Evolutionary conservation across 768 basidiomycete genomes (phyloP).

Genomic region (Rhodosporidiobolus sp.): DNA sequence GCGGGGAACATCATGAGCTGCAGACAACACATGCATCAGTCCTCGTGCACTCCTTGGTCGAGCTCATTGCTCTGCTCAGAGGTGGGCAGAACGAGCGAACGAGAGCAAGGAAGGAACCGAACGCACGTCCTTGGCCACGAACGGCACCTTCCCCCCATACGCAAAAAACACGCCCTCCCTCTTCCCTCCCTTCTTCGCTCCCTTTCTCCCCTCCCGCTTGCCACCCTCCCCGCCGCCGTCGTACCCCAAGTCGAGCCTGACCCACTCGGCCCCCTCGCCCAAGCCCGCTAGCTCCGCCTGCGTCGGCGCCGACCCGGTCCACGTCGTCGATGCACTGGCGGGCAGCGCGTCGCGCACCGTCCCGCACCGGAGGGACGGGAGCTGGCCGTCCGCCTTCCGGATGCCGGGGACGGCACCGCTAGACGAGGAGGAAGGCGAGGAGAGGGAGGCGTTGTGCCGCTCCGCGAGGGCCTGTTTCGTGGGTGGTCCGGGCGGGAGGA

Average conservation of each 20-base stretch:
- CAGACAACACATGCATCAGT: background rate
- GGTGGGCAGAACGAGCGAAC: too few relatives aligned
- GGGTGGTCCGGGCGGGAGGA: slow-evolving; percentile 55
- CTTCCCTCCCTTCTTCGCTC: slow-evolving; percentile 8
- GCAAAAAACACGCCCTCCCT: slow-evolving; percentile 66
- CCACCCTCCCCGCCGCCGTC: too few relatives aligned
- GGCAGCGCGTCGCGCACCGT: slow-evolving; percentile 43
- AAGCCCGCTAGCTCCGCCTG: slow-evolving; percentile 64
- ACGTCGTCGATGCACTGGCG: slow-evolving; percentile 4
- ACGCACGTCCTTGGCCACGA: slow-evolving; percentile 58
- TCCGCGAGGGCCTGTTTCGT: slow-evolving; percentile 46
- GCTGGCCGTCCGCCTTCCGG: background rate
- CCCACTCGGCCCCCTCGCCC: slow-evolving; percentile 43
- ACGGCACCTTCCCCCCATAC: slow-evolving; percentile 74
- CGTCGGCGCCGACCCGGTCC: slow-evolving; percentile 54
- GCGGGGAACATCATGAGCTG: slow-evolving; percentile 35
- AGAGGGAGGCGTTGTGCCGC: too few relatives aligned
- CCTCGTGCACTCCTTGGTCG: background rate
- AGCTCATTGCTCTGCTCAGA: background rate
- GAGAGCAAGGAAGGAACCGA: background rate
- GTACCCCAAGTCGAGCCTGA: slow-evolving; percentile 58
- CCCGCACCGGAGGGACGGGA: background rate
- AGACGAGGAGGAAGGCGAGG: too few relatives aligned
- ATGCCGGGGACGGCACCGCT: too few relatives aligned
- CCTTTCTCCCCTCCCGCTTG: background rate